Evolutionary conservation across 179 eudicot genomes (phyloP), one percentile per base, ranked within the genome.

Genomic region (Spergularia azorica): DNA sequence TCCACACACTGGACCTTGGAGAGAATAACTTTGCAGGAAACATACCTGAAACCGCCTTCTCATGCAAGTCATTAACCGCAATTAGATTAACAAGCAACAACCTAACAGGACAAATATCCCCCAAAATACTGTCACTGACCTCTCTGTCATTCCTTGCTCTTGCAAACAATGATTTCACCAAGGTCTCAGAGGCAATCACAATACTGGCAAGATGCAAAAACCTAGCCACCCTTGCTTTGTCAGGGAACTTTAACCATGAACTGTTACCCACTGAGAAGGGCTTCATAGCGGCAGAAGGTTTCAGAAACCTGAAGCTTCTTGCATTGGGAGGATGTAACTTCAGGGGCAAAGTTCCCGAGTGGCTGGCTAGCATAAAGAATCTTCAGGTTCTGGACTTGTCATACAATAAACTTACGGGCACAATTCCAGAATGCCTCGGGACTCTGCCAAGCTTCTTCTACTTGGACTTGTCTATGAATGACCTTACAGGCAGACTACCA

Each of bases 331-430:
- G 88, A 77, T 92, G 98, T 81, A n/a, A 43, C 0, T 76, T 92
- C 57, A 80, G 79, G 11, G 97, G 97, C 18, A 57, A 67, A 21
- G 65, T 95, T 57, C 98, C 98, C 0, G 61, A 43, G 55, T 94
- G 98, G 98, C 65, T 92, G n/a, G 61, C 63, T 5, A 80, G 81
- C 56, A 89, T 95, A 13, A 66, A 36, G 60, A 82, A 79, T 51
- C 77, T 95, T 3, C 87, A 91, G 79, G 95, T 82, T 18, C 51
- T 95, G 3, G 97, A 92, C 82, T 75, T 95, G 57, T 93, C 97
- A 15, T 80, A 57, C 14, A 95, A 95, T 79, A 67, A 63, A 43
- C 15, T 95, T 52, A 72, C 60, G 4, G 97, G 97, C 43, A 58
- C 66, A 13, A 83, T 95, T 71, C 97, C 98, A 41, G 83, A 76